Base-by-base conservation (phyloP, 2,329 filamentous ascomycete genomes). In the Iodosphaeria phyllophila region DNA sequence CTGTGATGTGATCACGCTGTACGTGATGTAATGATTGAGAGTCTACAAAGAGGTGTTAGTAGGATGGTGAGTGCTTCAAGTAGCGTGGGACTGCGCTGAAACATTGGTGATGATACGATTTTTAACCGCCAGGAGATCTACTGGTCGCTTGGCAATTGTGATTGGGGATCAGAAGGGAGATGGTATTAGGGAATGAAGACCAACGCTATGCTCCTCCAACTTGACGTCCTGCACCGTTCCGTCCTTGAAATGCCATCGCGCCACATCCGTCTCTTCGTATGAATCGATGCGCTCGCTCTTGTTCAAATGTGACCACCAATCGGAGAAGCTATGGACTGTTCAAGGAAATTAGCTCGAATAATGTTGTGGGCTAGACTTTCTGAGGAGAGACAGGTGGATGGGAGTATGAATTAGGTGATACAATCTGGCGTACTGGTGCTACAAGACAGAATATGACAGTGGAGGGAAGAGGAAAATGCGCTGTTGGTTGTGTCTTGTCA, bases 11-110 rank as follows among this genome's bases (percentile, higher is more conserved):
- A 79, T 77, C 51, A 77, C 56, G 33, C 63, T 69, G 59, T 77
- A 79, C 30, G 73, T 78, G 50, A 79, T 75, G 57, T 60, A 77
- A 56, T 78, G 72, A 45, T 77, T 67, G 54, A 78, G 72, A 34
- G 60, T 61, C 68, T 73, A 31, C 14, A 11, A 13, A 13, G 5
- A 2, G 12, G 13, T 5, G 13, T 11, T 11, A 10, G 15, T 12
- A 19, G 18, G 12, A 2, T 16, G 20, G 9, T 8, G 20, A n/a
- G 16, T 20, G 16, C 20, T 20, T 10, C n/a, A 16, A 13, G 7
- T 5, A 7, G 16, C 13, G 8, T 13, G 14, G 4, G 13, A 15
- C 6, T 13, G 5, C n/a, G n/a, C 10, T 10, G 3, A 3, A 22
- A 9, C 6, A 12, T 5, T n/a, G 17, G 3, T 10, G 13, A 3